Conservation (phyloP, 2,329 filamentous ascomycete genomes). For the Neoscytalidium dimidiatum region DNA sequence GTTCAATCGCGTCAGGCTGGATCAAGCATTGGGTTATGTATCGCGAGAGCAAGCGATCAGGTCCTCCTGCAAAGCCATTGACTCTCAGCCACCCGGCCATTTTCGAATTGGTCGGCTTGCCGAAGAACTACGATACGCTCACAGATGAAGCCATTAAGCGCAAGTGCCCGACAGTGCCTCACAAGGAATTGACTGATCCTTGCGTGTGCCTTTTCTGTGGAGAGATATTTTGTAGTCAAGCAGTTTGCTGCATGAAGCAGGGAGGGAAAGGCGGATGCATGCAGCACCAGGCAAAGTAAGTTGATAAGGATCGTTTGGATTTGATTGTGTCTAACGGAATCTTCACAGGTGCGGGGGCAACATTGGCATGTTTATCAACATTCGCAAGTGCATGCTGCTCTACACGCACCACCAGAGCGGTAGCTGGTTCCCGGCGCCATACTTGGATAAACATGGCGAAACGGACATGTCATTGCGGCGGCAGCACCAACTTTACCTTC, state of each 20-base stretch:
- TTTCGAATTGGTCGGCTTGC: constrained; percentile 89
- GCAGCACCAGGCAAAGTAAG: constrained; percentile 84
- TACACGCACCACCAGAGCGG: constrained; percentile 82
- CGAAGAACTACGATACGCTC: constrained; percentile 86
- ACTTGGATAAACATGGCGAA: constrained; percentile 95
- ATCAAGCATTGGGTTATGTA: constrained; percentile 61
- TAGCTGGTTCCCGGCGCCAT: constrained; percentile 84
- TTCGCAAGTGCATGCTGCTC: constrained; percentile 90
- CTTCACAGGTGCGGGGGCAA: constrained; percentile 75
- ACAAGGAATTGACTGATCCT: constrained; percentile 88
- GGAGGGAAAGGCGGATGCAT: constrained; percentile 66
- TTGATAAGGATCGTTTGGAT: constrained; percentile 24
- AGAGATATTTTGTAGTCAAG: constrained; percentile 94
- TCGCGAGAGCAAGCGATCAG: constrained; percentile 25
- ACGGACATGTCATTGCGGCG: constrained; percentile 85
- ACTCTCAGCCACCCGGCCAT: constrained; percentile 80
- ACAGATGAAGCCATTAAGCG: constrained; percentile 88
- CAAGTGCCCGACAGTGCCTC: constrained; percentile 77
- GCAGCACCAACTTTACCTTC: constrained; percentile 85
- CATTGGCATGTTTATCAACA: constrained; percentile 93
- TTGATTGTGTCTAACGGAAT: constrained; percentile 19
- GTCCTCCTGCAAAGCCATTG: constrained; percentile 39
- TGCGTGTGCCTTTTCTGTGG: constrained; percentile 93
- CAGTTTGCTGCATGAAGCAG: constrained; percentile 80
- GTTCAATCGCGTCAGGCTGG: constrained; percentile 67